Evolutionary conservation across 2,329 filamentous ascomycete genomes (phyloP).

Genomic region (Colletotrichum gigasporum): DNA sequence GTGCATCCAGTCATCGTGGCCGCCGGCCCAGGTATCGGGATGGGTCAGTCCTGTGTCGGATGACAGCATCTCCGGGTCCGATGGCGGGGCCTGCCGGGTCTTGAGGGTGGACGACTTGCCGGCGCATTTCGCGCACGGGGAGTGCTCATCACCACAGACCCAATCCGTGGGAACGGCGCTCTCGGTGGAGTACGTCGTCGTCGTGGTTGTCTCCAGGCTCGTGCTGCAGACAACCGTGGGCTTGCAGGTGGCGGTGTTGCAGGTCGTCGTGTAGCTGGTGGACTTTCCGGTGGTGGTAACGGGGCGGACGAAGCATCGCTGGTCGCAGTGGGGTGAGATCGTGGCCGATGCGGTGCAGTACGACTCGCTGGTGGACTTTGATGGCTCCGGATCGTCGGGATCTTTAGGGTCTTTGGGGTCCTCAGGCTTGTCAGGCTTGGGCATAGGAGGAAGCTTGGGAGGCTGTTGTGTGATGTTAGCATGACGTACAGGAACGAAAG

Average conservation of each 20-base stretch:
- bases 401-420: slow-evolving; percentile 2
- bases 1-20: slow-evolving; percentile 36
- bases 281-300: background rate
- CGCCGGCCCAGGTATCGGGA: background rate
- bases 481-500: background rate
- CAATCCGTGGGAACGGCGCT: background rate
- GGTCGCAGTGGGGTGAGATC: slow-evolving; percentile 16
- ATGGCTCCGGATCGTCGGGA: slow-evolving; percentile 5
- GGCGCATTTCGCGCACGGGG: background rate
- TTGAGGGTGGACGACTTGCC: background rate
- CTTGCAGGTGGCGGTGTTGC: slow-evolving; percentile 12
- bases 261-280: slow-evolving; percentile 10
- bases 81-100: background rate
- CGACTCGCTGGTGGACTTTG: background rate
- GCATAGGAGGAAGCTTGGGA: background rate
- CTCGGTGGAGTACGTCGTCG: slow-evolving; percentile 4
- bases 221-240: slow-evolving; percentile 18
- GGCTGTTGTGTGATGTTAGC: background rate
- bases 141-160: background rate
- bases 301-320: slow-evolving; percentile 9
- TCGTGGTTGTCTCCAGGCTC: slow-evolving; percentile 3
- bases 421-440: background rate
- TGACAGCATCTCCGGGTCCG: background rate
- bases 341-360: slow-evolving; percentile 22
- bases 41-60: background rate